These are phyloP conservation scores for Ampelomyces quisqualis DNA, from an alignment of 2,329 filamentous ascomycete genomes.

Conservation along the genomic window DNA sequence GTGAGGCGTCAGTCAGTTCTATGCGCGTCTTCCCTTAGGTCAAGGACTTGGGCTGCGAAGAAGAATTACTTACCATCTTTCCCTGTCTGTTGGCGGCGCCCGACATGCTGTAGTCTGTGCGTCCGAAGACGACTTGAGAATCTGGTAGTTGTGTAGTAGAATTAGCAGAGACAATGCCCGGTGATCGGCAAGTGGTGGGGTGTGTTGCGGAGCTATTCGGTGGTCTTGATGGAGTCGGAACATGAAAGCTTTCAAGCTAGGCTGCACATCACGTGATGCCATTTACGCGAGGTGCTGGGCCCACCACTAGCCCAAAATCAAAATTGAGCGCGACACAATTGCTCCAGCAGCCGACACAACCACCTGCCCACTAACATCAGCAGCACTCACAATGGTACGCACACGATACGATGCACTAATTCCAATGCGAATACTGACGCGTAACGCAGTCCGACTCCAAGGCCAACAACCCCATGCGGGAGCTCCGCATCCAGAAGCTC, in stretches of 20 bases:
- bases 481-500: slow-evolving; percentile 99
- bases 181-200: slow-evolving; percentile 23
- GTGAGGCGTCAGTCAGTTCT: slow-evolving; percentile 46
- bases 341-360: slow-evolving; percentile 34
- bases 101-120: slow-evolving; percentile 46
- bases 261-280: slow-evolving; percentile 16
- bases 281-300: slow-evolving; percentile 15
- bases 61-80: slow-evolving; percentile 83
- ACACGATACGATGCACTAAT: slow-evolving; percentile 2
- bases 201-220: slow-evolving; percentile 26
- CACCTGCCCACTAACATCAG: slow-evolving; percentile 40
- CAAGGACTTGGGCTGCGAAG: slow-evolving; percentile 39
- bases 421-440: slow-evolving; percentile 25
- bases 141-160: slow-evolving; percentile 7
- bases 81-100: slow-evolving; percentile 78
- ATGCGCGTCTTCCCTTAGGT: slow-evolving; percentile 48
- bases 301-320: slow-evolving; percentile 22
- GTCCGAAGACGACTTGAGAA: slow-evolving; percentile 47
- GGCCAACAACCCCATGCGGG: slow-evolving; percentile 96
- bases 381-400: slow-evolving; percentile 46
- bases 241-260: slow-evolving; percentile 19
- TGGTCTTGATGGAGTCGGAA: slow-evolving; percentile 21
- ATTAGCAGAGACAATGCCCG: slow-evolving; percentile 13
- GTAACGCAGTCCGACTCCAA: slow-evolving; percentile 55
- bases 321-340: slow-evolving; percentile 25